Conservation (phyloP, 768 basidiomycete species). For the Lentinula sp. region DNA sequence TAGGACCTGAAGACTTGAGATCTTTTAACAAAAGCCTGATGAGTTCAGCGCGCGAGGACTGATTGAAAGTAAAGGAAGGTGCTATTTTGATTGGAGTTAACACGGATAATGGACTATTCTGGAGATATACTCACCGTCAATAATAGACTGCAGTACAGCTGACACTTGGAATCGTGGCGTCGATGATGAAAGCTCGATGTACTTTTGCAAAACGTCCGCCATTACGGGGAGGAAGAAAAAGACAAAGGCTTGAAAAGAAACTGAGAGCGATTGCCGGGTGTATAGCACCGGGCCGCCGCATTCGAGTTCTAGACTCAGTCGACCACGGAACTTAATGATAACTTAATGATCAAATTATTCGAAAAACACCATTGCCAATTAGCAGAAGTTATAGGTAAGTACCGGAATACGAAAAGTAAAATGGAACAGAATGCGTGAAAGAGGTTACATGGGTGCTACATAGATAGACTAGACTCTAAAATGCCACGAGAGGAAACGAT, state of each 20-base stretch:
- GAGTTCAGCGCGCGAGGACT: conserved; percentile 43
- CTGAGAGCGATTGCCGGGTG: not conserved
- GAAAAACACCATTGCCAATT: too few species aligned
- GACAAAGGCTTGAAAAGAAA: not conserved
- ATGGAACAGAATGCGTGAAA: not conserved
- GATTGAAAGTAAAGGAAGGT: conserved; percentile 40
- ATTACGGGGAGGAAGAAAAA: conserved; percentile 20
- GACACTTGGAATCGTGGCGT: conserved; percentile 41
- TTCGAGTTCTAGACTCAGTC: not conserved
- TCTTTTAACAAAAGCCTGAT: conserved; percentile 57
- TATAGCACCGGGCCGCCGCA: not conserved
- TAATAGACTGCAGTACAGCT: conserved; percentile 43
- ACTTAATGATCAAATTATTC: not conserved
- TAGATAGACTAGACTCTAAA: not conserved
- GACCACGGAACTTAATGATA: not conserved
- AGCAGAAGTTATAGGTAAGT: not conserved
- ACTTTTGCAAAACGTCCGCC: conserved; percentile 40
- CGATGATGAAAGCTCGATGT: conserved; percentile 39
- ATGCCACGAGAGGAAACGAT: not conserved
- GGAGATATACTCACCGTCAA: conserved; percentile 29
- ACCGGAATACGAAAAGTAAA: not conserved
- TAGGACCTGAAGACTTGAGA: conserved; percentile 37
- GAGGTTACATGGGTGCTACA: not conserved
- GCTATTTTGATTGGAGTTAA: conserved; percentile 23
- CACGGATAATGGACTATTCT: not conserved